These are phyloP conservation scores for Sistotremastrum suecicum DNA, from an alignment of 768 basidiomycete species.

Conservation along the genomic window DNA sequence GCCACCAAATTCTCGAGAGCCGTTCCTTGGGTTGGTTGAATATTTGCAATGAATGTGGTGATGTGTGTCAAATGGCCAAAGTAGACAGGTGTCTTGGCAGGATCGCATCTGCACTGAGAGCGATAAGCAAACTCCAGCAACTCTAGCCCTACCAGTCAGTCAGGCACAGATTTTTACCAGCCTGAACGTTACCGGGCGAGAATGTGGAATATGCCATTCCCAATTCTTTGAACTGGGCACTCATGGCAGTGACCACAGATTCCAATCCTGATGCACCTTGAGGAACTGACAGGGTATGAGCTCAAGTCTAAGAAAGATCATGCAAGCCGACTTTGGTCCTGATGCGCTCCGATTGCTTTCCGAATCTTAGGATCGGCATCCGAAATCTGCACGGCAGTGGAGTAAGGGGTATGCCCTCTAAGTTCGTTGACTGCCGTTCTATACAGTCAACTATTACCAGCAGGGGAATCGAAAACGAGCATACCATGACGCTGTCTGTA, in stretches of 20 bases:
- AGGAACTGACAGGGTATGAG: constrained; percentile 26
- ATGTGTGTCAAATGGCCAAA: constrained; percentile 46
- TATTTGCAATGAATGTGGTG: constrained; percentile 31
- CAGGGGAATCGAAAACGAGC: constrained; percentile 3
- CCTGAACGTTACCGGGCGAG: constrained; percentile 14
- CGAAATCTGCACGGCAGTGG: neutral
- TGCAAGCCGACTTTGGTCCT: constrained; percentile 48
- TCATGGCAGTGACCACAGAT: too few species aligned
- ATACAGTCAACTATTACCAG: neutral
- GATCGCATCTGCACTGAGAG: constrained; percentile 73
- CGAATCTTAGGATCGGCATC: constrained; percentile 23
- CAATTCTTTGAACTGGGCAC: too few species aligned
- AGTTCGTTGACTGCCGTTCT: constrained; percentile 5
- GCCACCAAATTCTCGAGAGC: constrained; percentile 40
- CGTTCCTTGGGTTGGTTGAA: constrained; percentile 20
- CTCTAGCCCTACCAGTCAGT: constrained; percentile 30
- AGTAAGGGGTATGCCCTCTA: neutral
- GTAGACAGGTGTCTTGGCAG: constrained; percentile 43
- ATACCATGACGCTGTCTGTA: constrained; percentile 35
- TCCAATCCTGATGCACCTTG: constrained; percentile 19
- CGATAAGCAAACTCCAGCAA: constrained; percentile 66
- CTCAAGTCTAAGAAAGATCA: neutral
- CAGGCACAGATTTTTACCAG: constrained; percentile 43
- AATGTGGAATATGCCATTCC: neutral
- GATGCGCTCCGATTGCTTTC: constrained; percentile 58